phyloP scores from a whole-genome alignment of 2,329 filamentous ascomycete species.

The Sclerotinia spermophila region DNA sequence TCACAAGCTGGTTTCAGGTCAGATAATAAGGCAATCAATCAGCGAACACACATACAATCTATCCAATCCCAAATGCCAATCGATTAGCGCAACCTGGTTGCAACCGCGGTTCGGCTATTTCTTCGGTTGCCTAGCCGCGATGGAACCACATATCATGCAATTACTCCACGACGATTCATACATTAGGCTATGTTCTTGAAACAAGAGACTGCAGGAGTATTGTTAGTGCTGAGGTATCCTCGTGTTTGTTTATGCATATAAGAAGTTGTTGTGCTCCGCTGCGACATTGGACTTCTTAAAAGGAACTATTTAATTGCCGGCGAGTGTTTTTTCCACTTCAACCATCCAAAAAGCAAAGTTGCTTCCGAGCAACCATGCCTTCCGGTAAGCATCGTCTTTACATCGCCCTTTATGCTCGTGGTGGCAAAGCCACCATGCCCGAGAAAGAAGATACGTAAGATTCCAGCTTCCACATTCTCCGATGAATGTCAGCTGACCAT shows the following conservation, averaged over 20 bases:
- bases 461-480: not conserved
- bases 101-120: not conserved
- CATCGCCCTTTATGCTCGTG: not conserved
- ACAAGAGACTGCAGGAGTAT: not conserved
- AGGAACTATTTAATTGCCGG: not conserved
- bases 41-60: not conserved
- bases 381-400: not conserved
- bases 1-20: no score
- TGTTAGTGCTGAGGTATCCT: not conserved
- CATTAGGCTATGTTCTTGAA: not conserved
- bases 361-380: not conserved
- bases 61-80: not conserved
- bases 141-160: not conserved
- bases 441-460: not conserved
- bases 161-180: not conserved
- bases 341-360: not conserved
- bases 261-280: not conserved
- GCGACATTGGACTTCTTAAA: no score
- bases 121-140: not conserved
- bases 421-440: not conserved
- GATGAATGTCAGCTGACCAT: not conserved
- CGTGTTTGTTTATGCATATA: not conserved
- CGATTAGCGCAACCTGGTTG: not conserved
- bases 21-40: not conserved
- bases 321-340: not conserved